Conservation (phyloP, 2,329 filamentous ascomycete genomes). For the Paraphoma chrysanthemicola region DNA sequence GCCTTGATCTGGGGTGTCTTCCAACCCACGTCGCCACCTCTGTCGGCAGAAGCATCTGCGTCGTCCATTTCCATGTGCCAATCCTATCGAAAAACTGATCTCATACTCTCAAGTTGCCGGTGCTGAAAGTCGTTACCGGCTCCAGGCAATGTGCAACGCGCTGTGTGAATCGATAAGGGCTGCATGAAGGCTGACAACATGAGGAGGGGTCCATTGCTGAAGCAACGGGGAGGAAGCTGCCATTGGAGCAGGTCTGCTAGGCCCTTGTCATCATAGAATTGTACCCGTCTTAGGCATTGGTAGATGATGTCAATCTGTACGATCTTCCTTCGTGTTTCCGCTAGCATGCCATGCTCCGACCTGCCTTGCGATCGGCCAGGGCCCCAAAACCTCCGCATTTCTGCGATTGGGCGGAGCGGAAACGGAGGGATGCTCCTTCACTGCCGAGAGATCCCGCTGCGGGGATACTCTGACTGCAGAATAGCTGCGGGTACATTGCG, state of each 20-base stretch:
- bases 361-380: constrained; percentile 12
- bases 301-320: background rate
- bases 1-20: background rate
- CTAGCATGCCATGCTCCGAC: constrained; percentile 8
- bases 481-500: background rate
- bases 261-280: constrained; percentile 8
- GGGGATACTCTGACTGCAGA: constrained; percentile 2
- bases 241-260: constrained; percentile 7
- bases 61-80: too few relatives aligned
- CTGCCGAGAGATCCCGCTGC: constrained; percentile 30
- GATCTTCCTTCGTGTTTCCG: constrained; percentile 1
- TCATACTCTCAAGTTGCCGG: background rate
- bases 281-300: constrained; percentile 4
- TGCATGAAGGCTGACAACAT: constrained; percentile 5
- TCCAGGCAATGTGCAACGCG: background rate
- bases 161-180: constrained; percentile 2
- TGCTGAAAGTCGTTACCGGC: background rate
- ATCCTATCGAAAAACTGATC: background rate
- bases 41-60: too few relatives aligned
- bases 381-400: constrained; percentile 14
- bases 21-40: too few relatives aligned
- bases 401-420: constrained; percentile 19
- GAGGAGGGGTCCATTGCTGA: background rate
- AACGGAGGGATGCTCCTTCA: constrained; percentile 14
- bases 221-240: constrained; percentile 1